Evolutionary conservation across 352 stramenopile genomes (phyloP).

Genomic region (Elongisporangium anandrum): DNA sequence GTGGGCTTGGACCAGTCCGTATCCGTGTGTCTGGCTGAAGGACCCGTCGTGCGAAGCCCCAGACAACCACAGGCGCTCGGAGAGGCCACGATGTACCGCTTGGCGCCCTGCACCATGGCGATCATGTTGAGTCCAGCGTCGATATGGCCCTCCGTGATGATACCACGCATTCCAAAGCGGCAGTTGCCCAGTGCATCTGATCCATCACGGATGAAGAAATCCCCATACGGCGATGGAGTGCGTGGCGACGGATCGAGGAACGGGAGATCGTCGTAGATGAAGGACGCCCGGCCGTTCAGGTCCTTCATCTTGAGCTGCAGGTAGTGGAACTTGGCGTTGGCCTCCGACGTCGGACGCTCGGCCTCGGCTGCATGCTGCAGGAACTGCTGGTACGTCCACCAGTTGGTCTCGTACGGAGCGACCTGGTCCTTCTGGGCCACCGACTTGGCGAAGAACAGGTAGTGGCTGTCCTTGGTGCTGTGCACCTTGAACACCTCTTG

Average conservation of each 20-base stretch:
- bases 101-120: slow-evolving; percentile 83
- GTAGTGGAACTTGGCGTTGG: slow-evolving; percentile 43
- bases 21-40: slow-evolving; percentile 86
- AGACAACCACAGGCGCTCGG: slow-evolving; percentile 86
- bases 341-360: slow-evolving; percentile 11
- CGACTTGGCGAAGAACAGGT: slow-evolving; percentile 91
- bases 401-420: slow-evolving; percentile 39
- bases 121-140: slow-evolving; percentile 94
- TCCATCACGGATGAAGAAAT: slow-evolving; percentile 50
- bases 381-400: slow-evolving; percentile 66
- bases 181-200: slow-evolving; percentile 25
- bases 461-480: slow-evolving; percentile 87
- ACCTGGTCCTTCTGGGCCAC: slow-evolving; percentile 22
- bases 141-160: slow-evolving; percentile 93
- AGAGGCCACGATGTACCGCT: slow-evolving; percentile 91
- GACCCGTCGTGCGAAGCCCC: slow-evolving; percentile 61
- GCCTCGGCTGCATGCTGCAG: slow-evolving; percentile 21
- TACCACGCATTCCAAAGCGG: slow-evolving; percentile 90
- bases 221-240: slow-evolving; percentile 26
- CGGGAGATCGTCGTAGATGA: slow-evolving; percentile 84
- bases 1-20: slow-evolving; percentile 88
- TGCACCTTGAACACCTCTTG: slow-evolving; percentile 55
- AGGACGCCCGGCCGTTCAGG: slow-evolving; percentile 30
- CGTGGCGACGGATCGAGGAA: slow-evolving; percentile 91
- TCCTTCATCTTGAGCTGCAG: slow-evolving; percentile 53